Evolutionary conservation across 441 rosid genomes (phyloP).

Genomic region (Jatropha multifida): DNA sequence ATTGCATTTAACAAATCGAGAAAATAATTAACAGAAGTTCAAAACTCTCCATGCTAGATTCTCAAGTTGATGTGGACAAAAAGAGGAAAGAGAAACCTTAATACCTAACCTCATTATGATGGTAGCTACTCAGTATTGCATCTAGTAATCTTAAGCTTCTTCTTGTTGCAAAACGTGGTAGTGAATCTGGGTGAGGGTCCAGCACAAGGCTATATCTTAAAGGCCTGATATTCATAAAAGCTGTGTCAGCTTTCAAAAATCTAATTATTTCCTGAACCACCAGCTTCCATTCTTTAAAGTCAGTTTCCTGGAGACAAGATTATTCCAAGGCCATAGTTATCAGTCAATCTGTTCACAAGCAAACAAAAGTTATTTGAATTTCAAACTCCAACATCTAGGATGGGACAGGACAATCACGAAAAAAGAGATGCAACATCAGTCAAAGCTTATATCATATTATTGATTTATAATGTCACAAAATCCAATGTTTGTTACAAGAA

Average conservation of each 20-base stretch:
- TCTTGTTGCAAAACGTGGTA: slow-evolving; percentile 49
- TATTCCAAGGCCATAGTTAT: slow-evolving; percentile 27
- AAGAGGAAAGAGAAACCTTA: slow-evolving; percentile 28
- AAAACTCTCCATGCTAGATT: slow-evolving; percentile 3
- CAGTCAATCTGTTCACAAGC: slow-evolving; percentile 19
- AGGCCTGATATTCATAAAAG: slow-evolving; percentile 95
- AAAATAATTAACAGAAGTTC: slow-evolving; percentile 4
- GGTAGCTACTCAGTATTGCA: slow-evolving; percentile 90
- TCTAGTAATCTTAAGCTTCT: slow-evolving; percentile 75
- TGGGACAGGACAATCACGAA: neutral
- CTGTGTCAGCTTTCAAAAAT: slow-evolving; percentile 89
- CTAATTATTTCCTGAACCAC: slow-evolving; percentile 92
- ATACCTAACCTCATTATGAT: slow-evolving; percentile 75
- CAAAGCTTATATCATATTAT: neutral
- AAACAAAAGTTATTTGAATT: slow-evolving; percentile 21
- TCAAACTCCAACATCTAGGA: slow-evolving; percentile 12
- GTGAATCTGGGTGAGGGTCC: slow-evolving; percentile 72
- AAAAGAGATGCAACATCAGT: neutral
- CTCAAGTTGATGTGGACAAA: slow-evolving; percentile 15
- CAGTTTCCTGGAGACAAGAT: slow-evolving; percentile 76
- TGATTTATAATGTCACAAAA: neutral
- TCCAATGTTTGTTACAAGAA: neutral
- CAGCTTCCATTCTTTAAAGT: slow-evolving; percentile 97
- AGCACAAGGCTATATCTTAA: slow-evolving; percentile 84
- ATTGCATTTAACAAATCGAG: neutral